phyloP scores from a whole-genome alignment of 768 basidiomycete species.

The Lentinula edodes region DNA sequence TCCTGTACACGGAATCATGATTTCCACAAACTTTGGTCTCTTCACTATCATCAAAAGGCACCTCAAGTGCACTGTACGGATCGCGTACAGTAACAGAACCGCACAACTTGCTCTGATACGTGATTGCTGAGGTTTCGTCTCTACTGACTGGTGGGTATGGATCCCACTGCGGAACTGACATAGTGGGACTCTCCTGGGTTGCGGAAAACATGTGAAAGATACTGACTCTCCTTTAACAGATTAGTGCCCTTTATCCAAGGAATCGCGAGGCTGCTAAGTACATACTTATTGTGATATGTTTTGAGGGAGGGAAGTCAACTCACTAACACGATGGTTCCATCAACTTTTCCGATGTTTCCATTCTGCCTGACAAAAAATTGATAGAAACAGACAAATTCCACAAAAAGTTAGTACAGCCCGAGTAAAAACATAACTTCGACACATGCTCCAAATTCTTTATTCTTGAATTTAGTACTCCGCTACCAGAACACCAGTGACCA shows the following conservation, averaged over 20 bases:
- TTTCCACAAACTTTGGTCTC: constrained; percentile 1
- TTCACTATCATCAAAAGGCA: not conserved
- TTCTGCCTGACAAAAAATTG: not conserved
- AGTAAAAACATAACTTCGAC: not conserved
- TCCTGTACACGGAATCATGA: not conserved
- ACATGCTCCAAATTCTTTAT: not conserved
- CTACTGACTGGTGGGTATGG: not conserved
- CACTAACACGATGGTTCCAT: not conserved
- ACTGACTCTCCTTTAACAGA: too few relatives aligned
- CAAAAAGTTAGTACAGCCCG: not conserved
- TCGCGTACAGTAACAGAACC: constrained; percentile 3
- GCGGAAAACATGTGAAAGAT: not conserved
- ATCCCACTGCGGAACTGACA: not conserved
- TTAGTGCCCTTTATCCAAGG: too few relatives aligned
- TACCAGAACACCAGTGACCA: too few relatives aligned
- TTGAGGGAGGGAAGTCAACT: not conserved
- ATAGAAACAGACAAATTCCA: not conserved
- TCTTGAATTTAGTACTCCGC: too few relatives aligned
- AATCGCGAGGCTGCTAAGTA: not conserved
- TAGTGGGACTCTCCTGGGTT: not conserved
- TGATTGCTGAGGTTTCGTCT: constrained; percentile 1
- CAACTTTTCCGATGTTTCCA: not conserved
- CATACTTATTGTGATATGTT: not conserved
- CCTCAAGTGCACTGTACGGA: not conserved
- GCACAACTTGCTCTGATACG: not conserved